Conservation (phyloP, 177 flowering plant species). For the Telopea speciosissima region DNA sequence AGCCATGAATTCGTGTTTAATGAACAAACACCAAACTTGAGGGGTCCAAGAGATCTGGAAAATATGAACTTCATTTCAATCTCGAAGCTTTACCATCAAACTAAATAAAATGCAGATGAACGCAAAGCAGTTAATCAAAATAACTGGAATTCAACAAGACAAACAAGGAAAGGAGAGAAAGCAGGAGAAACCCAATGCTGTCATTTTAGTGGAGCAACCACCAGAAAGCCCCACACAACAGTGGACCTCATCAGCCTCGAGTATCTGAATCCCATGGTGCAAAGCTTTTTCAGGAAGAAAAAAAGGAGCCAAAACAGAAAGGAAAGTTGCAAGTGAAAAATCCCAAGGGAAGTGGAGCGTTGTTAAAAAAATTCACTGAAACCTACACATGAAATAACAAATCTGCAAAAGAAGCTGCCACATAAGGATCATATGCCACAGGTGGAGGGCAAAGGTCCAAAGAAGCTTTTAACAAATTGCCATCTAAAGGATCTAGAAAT, state of each 20-base stretch:
- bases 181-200: slow-evolving; percentile 15
- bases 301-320: slow-evolving; percentile 20
- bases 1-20: neutral
- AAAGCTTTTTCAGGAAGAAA: slow-evolving; percentile 4
- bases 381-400: slow-evolving; percentile 8
- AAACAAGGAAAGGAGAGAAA: slow-evolving; percentile 23
- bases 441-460: slow-evolving; percentile 13
- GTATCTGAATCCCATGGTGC: slow-evolving; percentile 23
- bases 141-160: neutral
- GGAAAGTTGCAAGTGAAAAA: slow-evolving; percentile 15
- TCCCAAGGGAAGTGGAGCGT: slow-evolving; percentile 22
- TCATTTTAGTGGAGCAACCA: slow-evolving; percentile 14
- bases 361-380: slow-evolving; percentile 18
- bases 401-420: slow-evolving; percentile 24
- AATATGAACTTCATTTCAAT: neutral
- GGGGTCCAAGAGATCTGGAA: neutral
- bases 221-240: slow-evolving; percentile 12
- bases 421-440: slow-evolving; percentile 14
- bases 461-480: slow-evolving; percentile 13
- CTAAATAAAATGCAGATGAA: neutral
- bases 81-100: neutral
- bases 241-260: slow-evolving; percentile 19
- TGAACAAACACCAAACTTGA: neutral
- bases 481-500: slow-evolving; percentile 14
- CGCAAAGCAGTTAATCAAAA: neutral